Conservation (phyloP, 2,329 filamentous ascomycete genomes). For the Phoma sp. region DNA sequence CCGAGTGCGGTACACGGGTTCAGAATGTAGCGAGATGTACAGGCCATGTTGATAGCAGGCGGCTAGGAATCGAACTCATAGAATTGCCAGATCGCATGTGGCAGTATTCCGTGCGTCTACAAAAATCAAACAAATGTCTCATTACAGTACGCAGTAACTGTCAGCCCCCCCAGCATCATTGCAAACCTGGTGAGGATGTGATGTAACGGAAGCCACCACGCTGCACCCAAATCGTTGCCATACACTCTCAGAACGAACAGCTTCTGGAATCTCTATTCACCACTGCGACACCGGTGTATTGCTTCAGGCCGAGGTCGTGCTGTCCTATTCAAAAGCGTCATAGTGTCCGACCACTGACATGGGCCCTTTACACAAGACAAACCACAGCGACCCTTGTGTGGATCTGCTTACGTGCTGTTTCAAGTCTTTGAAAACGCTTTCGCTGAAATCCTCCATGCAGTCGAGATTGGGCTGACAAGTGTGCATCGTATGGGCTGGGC, state of each 20-base stretch:
- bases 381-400: background rate
- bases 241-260: too few species aligned
- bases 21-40: conserved; percentile 17
- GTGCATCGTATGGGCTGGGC: background rate
- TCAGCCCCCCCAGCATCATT: too few species aligned
- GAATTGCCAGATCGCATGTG: background rate
- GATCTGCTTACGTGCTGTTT: background rate
- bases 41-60: background rate
- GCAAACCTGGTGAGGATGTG: background rate
- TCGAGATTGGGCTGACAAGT: background rate
- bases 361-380: too few species aligned
- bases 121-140: too few species aligned
- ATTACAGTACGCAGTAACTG: too few species aligned
- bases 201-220: background rate
- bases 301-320: too few species aligned
- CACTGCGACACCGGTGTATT: too few species aligned
- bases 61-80: background rate
- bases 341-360: too few species aligned
- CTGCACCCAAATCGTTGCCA: too few species aligned
- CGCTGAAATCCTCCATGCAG: background rate
- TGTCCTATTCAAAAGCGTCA: too few species aligned
- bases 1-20: conserved; percentile 45
- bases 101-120: too few species aligned
- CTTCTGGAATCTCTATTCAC: too few species aligned
- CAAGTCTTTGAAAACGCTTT: background rate